A percentile compares a stretch with the other conserved stretches of the same genome.
phyloP scores from a whole-genome alignment of 2,329 filamentous ascomycete species.

The Trichophyton simii region DNA sequence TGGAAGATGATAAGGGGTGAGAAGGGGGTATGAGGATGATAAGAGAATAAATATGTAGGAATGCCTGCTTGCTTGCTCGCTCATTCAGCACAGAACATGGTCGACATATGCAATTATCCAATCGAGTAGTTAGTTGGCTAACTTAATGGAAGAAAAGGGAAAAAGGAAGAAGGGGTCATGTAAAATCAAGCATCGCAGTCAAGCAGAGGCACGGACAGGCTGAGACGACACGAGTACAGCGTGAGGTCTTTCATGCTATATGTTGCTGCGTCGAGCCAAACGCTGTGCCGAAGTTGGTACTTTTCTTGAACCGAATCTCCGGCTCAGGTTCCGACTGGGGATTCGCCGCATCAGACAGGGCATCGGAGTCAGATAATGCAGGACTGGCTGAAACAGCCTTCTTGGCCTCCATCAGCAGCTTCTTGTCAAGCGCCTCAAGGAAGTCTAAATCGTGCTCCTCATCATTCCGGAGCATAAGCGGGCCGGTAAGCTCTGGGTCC shows the following conservation, averaged over 20 bases:
- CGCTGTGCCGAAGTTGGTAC: conserved; percentile 37
- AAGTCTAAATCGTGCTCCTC: conserved; percentile 30
- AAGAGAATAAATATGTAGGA: neutral
- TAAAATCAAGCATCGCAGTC: neutral
- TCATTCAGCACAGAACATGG: neutral
- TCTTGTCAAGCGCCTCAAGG: conserved; percentile 31
- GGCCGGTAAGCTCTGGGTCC: conserved; percentile 33
- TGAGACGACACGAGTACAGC: neutral
- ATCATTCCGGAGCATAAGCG: conserved; percentile 32
- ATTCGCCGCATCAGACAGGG: conserved; percentile 8
- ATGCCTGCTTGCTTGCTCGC: neutral
- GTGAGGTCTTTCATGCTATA: neutral
- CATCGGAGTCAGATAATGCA: conserved; percentile 13
- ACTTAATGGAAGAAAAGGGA: neutral
- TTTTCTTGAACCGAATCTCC: conserved; percentile 34
- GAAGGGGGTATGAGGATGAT: neutral
- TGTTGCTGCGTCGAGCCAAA: conserved; percentile 23
- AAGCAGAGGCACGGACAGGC: neutral
- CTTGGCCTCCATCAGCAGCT: conserved; percentile 31
- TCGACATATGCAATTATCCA: neutral
- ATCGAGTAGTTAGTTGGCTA: neutral
- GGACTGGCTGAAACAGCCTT: conserved; percentile 19
- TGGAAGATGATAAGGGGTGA: neutral
- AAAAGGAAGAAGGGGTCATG: neutral
- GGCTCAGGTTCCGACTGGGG: conserved; percentile 24